Evolutionary conservation across 495 filamentous ascomycete species (phyloP).

Genomic region (Penicillium egyptiacum): DNA sequence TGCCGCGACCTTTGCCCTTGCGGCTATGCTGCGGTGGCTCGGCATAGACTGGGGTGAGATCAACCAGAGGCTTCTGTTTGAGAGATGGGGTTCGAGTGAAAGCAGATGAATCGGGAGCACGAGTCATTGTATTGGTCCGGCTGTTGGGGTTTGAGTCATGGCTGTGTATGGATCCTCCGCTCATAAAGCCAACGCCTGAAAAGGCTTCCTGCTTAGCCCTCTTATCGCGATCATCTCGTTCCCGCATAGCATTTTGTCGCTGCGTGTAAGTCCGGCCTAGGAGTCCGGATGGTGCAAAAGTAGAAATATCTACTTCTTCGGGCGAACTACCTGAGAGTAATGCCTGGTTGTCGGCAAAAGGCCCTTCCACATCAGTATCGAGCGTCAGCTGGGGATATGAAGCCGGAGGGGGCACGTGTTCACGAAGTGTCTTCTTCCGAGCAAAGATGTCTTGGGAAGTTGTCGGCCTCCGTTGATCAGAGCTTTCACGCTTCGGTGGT

Average conservation of each 20-base stretch:
- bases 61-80: slow-evolving; percentile 62
- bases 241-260: slow-evolving; percentile 56
- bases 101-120: slow-evolving; percentile 24
- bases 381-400: slow-evolving; percentile 42
- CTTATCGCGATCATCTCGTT: slow-evolving; percentile 48
- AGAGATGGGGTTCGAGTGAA: slow-evolving; percentile 34
- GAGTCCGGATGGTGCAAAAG: slow-evolving; percentile 58
- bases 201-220: slow-evolving; percentile 31
- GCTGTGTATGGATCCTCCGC: slow-evolving; percentile 12
- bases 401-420: slow-evolving; percentile 45
- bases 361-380: slow-evolving; percentile 25
- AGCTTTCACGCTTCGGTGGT: slow-evolving; percentile 30
- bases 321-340: slow-evolving; percentile 18
- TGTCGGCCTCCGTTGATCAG: slow-evolving; percentile 20
- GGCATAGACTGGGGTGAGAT: slow-evolving; percentile 70
- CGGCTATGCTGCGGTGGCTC: slow-evolving; percentile 70
- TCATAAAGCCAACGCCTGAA: slow-evolving; percentile 23
- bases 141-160: slow-evolving; percentile 23
- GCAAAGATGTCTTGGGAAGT: slow-evolving; percentile 29
- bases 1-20: slow-evolving; percentile 71
- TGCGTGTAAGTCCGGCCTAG: slow-evolving; percentile 64
- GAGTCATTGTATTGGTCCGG: slow-evolving; percentile 42
- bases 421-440: slow-evolving; percentile 40
- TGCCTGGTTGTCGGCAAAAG: slow-evolving; percentile 14
- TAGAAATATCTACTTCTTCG: slow-evolving; percentile 37